Evolutionary conservation across 768 basidiomycete species (phyloP), one percentile per base, ranked within the genome.

Genomic region (Rhodocollybia butyracea): DNA sequence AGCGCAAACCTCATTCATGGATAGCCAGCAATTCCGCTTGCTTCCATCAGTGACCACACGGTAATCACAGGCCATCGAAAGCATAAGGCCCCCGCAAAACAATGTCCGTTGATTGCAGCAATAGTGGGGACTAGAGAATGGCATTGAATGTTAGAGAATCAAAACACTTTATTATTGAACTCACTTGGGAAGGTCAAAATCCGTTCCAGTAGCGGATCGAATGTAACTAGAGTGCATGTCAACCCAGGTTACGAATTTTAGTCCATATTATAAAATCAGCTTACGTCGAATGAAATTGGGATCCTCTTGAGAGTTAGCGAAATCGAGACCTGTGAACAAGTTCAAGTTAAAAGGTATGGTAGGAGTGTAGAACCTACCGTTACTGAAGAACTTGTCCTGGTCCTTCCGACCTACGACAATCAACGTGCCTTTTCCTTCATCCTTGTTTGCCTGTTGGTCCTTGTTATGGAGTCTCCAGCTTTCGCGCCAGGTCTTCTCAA

Each of bases 1-100:
- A n/a, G n/a, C n/a, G n/a, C n/a, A n/a, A n/a, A n/a, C n/a, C 75
- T 96, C 94, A 65, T 96, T 98, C 94, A 97, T 96, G 66, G 86
- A 91, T 50, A 91, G 70, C 88, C 92, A 94, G 1, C 88, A 86
- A 63, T 86, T 84, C 29, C 85, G 85, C 61, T 78, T 81, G 62
- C 76, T 85, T 15, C 88, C 93, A 60, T 90, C 86, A 13, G 84
- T 90, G 86, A 95, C 93, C 54, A 96, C 78, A 38, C 94, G 83
- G 71, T 91, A 94, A 69, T 97, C 94, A 66, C 91, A 95, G 3
- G 79, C 80, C 46, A 97, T 70, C 2, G 92, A 80, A 13, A 95
- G 71, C 68, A 91, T 84, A 64, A 91, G 82, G 12, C 84, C 93
- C 10, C 79, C 94, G 93, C 95, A 69, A 89, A 96, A 60, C 86